Base-by-base conservation (phyloP, 257 asterid genomes). In the Fraxinus quadrangulata region DNA sequence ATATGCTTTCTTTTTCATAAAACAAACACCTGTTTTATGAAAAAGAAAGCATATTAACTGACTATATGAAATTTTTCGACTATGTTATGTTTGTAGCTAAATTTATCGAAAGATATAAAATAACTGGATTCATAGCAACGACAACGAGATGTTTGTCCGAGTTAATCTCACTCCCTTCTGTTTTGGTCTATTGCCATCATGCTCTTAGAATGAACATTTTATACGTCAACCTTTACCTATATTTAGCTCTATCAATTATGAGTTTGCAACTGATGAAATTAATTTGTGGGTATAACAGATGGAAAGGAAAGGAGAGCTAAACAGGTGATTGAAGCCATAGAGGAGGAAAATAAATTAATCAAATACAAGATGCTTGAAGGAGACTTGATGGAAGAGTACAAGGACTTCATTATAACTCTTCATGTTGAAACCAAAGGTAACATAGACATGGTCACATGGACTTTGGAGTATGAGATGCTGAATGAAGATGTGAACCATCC, bases 361-460 rank as follows among this genome's bases (percentile, higher is more conserved):
- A 45, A 30, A 3, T 84, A 2, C 8, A 84, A 73, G 73, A 45
- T 67, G 71, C 21, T 85, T 13, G 86, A 73, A 31, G 89, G 87
- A 47, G 84, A 83, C n/a, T 5, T 83, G 37, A 16, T 66, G 31
- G 84, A 77, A 74, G 19, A 76, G 54, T 86, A 79, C 87, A 83
- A 79, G 40, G 72, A 79, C 59, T 34, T 86, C 54, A 4, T 79
- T 4, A 17, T 81, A 14, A 81, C 80, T 6, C 0, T 47, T n/a
- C 84, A 83, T 36, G 75, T 86, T 1, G 86, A 83, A 23, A 77
- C 84, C n/a, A 83, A 81, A 71, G 63, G 36, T 2, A 77, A 77
- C 0, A 49, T 67, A 19, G 83, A 83, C 49, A 31, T 70, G 34
- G 40, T 86, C 45, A 86, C 87, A 11, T 86, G 84, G 84, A 86